These are phyloP conservation scores for Colletotrichum filicis DNA, from an alignment of 2,329 filamentous ascomycete species.

Conservation along the genomic window DNA sequence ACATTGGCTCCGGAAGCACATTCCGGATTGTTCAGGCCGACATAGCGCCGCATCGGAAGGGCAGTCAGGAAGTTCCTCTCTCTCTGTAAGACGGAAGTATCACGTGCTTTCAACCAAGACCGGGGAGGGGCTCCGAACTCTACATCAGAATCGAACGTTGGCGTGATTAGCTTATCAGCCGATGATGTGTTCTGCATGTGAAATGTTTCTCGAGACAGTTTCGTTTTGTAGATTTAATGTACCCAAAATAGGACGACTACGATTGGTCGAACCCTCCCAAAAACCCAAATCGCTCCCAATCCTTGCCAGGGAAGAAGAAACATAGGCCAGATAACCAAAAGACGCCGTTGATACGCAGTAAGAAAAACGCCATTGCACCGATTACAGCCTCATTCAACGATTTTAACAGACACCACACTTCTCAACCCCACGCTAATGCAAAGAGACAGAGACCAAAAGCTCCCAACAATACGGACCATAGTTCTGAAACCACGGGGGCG, in stretches of 20 bases:
- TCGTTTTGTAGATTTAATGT: constrained; percentile 7
- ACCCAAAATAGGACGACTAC: neutral
- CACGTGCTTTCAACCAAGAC: neutral
- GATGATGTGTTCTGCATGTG: neutral
- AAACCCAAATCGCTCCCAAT: neutral
- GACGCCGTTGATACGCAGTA: neutral
- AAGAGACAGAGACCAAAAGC: neutral
- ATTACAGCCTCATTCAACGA: neutral
- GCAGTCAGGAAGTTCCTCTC: neutral
- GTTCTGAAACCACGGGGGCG: neutral
- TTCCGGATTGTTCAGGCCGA: neutral
- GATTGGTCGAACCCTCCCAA: constrained; percentile 9
- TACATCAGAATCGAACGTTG: neutral
- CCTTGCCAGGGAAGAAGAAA: neutral
- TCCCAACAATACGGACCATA: neutral
- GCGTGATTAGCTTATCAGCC: neutral
- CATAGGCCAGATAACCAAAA: neutral
- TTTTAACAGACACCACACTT: neutral
- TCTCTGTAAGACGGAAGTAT: neutral
- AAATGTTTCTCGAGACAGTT: constrained; percentile 1
- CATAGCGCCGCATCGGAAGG: neutral
- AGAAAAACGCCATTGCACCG: neutral
- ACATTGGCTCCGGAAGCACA: neutral
- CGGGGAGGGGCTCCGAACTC: neutral
- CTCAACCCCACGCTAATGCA: neutral